Evolutionary conservation across 1,284 basidiomycete species (phyloP), one percentile per base, ranked within the genome.

Genomic region (Apiotrichum gracile): DNA sequence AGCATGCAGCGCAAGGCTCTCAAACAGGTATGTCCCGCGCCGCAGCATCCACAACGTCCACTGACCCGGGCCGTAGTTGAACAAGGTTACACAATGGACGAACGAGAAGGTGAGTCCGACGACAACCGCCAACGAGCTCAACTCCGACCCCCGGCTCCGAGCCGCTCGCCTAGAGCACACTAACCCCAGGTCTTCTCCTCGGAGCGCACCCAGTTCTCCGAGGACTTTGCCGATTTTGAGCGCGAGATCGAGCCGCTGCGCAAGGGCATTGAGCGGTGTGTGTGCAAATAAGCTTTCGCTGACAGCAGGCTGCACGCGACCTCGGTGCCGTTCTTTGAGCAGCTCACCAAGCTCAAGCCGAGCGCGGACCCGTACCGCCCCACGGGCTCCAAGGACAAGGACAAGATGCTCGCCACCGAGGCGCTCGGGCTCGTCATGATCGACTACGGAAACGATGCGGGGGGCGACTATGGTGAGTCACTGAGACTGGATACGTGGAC

Each of bases 351-450:
- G 58, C 56, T 62, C 52, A 73, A 71, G 51, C 58, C 69, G 5
- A 70, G 66, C 10, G 61, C 69, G 1, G 75, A 76, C 57, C 71
- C 73, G 0, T 68, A 67, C 41, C 70, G 70, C 9, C 62, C 69
- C 14, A 55, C 66, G 25, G 66, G 64, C 4, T 61, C 64, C 10
- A 52, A 47, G 17, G 59, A 62, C 14, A 74, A 74, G 57, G 70
- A 74, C 14, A 74, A 74, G 57, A 64, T 75, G 25, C 74, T 87
- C 22, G 82, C 85, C 0, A 77, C 88, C 26, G 89, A 91, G 63
- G 82, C 83, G 24, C 77, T 92, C 7, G 90, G 90, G 2, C 79
- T 88, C 47, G 86, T 88, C 39, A 90, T 92, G 89, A 85, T 89
- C 54, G 79, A 81, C 27, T 86, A 90, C 65, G 89, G 90, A 13